Conservation (phyloP, 139 green algal genomes). For the Zygnema circumcarinatum region DNA sequence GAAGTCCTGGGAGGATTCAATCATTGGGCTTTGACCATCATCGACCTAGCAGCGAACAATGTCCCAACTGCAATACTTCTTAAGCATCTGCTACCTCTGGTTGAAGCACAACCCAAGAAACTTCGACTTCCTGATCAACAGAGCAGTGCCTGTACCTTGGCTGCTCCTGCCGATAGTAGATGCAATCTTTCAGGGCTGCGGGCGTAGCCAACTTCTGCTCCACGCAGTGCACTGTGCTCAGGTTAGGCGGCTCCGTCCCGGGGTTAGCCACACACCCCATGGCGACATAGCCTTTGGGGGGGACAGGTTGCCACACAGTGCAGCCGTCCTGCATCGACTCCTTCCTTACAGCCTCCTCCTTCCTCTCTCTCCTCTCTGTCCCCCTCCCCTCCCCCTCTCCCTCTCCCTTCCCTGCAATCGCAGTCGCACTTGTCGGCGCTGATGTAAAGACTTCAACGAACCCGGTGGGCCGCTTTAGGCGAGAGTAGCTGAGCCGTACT, state of each 20-base stretch:
- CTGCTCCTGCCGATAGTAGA: not conserved
- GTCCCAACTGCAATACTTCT: no score
- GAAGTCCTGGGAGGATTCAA: no score
- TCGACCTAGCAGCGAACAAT: no score
- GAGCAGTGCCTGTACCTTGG: no score
- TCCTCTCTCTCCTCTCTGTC: no score
- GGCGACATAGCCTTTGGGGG: constrained; percentile 37
- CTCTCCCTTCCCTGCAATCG: no score
- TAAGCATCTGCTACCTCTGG: no score
- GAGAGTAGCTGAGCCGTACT: not conserved
- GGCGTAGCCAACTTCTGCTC: not conserved
- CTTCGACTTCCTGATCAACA: no score
- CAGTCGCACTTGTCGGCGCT: not conserved
- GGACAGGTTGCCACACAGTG: constrained; percentile 28
- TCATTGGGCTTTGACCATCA: no score
- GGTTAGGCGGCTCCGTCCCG: not conserved
- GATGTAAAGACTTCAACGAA: constrained; percentile 2
- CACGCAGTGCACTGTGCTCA: constrained; percentile 8
- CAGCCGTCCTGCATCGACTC: no score
- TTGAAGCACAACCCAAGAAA: no score
- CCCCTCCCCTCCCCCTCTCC: no score
- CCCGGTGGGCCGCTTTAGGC: not conserved
- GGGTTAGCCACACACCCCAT: constrained; percentile 22
- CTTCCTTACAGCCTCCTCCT: not conserved
- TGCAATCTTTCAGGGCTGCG: constrained; percentile 3